Evolutionary conservation across 2,329 filamentous ascomycete genomes (phyloP).

Genomic region (Magnaporthiopsis incrustans): DNA sequence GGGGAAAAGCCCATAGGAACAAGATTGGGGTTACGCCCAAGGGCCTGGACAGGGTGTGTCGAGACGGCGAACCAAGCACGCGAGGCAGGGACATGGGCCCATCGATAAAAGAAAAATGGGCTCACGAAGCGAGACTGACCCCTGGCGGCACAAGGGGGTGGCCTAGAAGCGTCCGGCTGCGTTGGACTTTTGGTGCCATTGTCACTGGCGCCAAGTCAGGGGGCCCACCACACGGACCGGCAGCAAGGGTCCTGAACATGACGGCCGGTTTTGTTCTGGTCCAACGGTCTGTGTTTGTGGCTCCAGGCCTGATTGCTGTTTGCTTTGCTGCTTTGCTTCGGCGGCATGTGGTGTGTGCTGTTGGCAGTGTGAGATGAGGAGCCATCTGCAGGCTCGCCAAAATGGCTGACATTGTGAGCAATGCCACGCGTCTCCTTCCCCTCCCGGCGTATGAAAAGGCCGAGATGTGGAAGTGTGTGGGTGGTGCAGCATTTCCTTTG

Average conservation of each 20-base stretch:
- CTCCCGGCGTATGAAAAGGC: too few species aligned
- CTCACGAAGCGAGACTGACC: not conserved
- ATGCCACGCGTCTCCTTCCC: too few species aligned
- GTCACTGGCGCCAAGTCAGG: not conserved
- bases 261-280: not conserved
- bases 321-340: too few species aligned
- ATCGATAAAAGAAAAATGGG: not conserved
- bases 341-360: too few species aligned
- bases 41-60: not conserved
- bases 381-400: too few species aligned
- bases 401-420: too few species aligned
- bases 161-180: not conserved
- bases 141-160: not conserved
- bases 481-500: not conserved
- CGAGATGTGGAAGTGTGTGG: not conserved
- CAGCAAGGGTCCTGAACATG: not conserved
- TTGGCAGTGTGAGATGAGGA: too few species aligned
- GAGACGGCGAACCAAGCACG: not conserved
- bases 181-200: not conserved
- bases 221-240: not conserved
- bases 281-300: not conserved
- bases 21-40: too few species aligned
- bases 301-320: too few species aligned
- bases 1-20: too few species aligned
- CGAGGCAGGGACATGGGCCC: not conserved